phyloP scores from a whole-genome alignment of 1,284 basidiomycete genomes.

The Somion occarium region DNA sequence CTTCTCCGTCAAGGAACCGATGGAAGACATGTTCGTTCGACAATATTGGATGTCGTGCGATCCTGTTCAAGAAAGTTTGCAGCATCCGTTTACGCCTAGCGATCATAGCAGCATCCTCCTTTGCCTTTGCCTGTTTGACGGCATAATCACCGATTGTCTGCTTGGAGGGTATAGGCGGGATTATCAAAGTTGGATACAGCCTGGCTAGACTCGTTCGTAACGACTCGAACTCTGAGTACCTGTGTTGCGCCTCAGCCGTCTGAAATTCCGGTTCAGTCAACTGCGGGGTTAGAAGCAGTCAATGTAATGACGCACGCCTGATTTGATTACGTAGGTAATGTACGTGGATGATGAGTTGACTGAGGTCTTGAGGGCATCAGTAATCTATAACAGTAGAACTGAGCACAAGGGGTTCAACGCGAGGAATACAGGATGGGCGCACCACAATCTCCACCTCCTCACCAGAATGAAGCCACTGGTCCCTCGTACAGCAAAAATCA shows the following conservation, averaged over 20 bases:
- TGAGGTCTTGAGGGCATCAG: constrained; percentile 93
- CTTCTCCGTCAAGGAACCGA: constrained; percentile 92
- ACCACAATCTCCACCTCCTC: constrained; percentile 78
- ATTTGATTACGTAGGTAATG: constrained; percentile 91
- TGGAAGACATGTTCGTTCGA: constrained; percentile 95
- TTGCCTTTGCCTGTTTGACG: constrained; percentile 94
- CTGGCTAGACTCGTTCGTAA: constrained; percentile 80
- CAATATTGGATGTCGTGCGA: constrained; percentile 87
- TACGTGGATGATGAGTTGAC: constrained; percentile 84
- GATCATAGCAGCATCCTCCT: constrained; percentile 93
- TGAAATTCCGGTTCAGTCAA: constrained; percentile 35
- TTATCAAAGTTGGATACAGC: constrained; percentile 94
- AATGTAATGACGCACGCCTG: constrained; percentile 62
- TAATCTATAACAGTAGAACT: constrained; percentile 51
- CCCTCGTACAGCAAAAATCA: constrained; percentile 71
- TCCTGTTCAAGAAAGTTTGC: constrained; percentile 89
- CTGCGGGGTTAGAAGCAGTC: too few relatives aligned
- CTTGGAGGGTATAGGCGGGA: constrained; percentile 97
- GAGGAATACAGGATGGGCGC: constrained; percentile 27
- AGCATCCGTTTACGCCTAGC: constrained; percentile 91
- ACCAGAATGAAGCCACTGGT: constrained; percentile 72
- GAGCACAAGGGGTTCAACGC: neutral
- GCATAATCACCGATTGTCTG: constrained; percentile 96
- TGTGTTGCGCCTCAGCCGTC: constrained; percentile 81
- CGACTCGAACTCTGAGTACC: constrained; percentile 98